Evolutionary conservation across 176 grass and related monocot species (phyloP).

Genomic region (Oryza nivara): DNA sequence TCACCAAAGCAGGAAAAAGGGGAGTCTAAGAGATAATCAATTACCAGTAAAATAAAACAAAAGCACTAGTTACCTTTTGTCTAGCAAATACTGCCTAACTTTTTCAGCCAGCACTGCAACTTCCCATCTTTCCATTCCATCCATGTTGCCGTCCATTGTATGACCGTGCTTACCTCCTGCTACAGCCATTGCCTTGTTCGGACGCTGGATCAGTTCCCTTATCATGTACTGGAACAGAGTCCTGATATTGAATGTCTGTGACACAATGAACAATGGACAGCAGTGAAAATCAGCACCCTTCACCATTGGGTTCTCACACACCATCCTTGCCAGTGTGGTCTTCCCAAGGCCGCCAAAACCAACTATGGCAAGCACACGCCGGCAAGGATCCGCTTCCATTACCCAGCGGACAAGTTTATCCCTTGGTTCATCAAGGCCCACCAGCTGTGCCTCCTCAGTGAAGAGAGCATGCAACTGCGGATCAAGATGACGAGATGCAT

Average conservation of each 20-base stretch:
- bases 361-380: slow-evolving; percentile 38
- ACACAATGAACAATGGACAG: slow-evolving; percentile 45
- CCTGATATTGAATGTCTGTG: slow-evolving; percentile 38
- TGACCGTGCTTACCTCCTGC: background rate
- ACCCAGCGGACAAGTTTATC: slow-evolving; percentile 31
- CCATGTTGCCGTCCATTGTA: slow-evolving; percentile 19
- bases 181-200: slow-evolving; percentile 15
- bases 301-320: slow-evolving; percentile 32
- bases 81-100: slow-evolving; percentile 43
- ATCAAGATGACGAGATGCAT: slow-evolving; percentile 30
- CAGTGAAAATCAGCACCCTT: slow-evolving; percentile 36
- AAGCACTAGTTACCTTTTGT: slow-evolving; percentile 13
- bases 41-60: background rate
- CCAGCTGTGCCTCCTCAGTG: slow-evolving; percentile 45
- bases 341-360: slow-evolving; percentile 43
- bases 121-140: slow-evolving; percentile 37
- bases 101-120: slow-evolving; percentile 29
- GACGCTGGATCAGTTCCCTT: slow-evolving; percentile 27
- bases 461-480: slow-evolving; percentile 42
- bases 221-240: slow-evolving; percentile 44
- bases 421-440: slow-evolving; percentile 44
- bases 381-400: slow-evolving; percentile 12
- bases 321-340: slow-evolving; percentile 44
- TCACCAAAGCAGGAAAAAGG: too few relatives aligned
- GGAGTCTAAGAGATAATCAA: background rate